Conservation (phyloP, 768 basidiomycete species). For the Russula earlei region DNA sequence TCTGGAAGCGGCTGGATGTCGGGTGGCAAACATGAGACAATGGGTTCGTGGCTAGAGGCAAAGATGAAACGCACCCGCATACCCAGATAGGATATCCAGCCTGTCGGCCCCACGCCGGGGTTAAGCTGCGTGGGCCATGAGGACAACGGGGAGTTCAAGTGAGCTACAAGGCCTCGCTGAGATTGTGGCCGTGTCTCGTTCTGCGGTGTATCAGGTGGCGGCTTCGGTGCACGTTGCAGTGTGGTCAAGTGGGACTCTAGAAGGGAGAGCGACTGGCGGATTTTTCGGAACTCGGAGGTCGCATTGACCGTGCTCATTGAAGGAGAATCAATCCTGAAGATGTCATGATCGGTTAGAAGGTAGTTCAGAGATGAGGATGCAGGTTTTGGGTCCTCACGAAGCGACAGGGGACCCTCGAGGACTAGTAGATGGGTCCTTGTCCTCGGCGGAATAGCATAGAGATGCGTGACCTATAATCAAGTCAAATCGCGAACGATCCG, state of each 20-base stretch:
- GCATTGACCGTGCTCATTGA: slow-evolving; percentile 13
- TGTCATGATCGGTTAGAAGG: background rate
- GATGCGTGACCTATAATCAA: slow-evolving; percentile 16
- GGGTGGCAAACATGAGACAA: background rate
- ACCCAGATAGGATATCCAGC: slow-evolving; percentile 19
- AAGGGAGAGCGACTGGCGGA: slow-evolving; percentile 19
- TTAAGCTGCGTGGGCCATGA: slow-evolving; percentile 16
- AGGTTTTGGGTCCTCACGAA: slow-evolving; percentile 1
- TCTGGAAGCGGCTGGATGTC: slow-evolving; percentile 12
- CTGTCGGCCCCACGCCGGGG: slow-evolving; percentile 16
- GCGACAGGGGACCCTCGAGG: slow-evolving; percentile 10
- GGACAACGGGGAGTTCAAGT: slow-evolving; percentile 8
- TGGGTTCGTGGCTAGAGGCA: background rate
- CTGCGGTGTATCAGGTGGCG: background rate
- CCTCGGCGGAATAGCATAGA: slow-evolving; percentile 17
- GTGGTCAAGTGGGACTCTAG: slow-evolving; percentile 17
- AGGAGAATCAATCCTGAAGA: background rate
- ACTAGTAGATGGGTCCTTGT: slow-evolving; percentile 15
- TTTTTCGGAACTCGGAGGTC: slow-evolving; percentile 17
- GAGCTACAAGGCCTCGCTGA: slow-evolving; percentile 5
- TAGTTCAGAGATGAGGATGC: too few species aligned
- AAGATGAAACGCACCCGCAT: slow-evolving; percentile 13
- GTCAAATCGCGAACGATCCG: background rate
- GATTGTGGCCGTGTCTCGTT: background rate
- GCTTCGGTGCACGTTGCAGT: background rate